Evolutionary conservation across 2,329 filamentous ascomycete species (phyloP).

Genomic region (Epicoccum sorghinum): DNA sequence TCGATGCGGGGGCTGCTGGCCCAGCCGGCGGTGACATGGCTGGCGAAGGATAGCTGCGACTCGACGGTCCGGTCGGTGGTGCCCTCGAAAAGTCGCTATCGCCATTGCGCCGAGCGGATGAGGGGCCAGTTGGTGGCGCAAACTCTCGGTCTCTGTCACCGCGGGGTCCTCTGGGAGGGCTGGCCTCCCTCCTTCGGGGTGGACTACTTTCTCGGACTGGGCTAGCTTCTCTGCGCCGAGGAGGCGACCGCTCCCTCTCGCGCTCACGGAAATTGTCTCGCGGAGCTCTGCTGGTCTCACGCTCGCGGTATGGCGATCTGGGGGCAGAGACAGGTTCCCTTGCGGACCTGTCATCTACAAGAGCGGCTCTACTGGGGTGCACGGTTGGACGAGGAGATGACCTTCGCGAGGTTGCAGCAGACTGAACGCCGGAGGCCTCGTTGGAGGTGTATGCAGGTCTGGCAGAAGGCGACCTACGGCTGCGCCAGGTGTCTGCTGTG

Average conservation of each 20-base stretch:
- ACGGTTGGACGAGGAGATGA: constrained; percentile 63
- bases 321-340: constrained; percentile 43
- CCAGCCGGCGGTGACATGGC: constrained; percentile 50
- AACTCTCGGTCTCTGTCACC: constrained; percentile 43
- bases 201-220: constrained; percentile 39
- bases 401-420: constrained; percentile 63
- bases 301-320: constrained; percentile 44
- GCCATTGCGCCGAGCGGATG: constrained; percentile 45
- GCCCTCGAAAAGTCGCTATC: constrained; percentile 43
- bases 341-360: constrained; percentile 37
- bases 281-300: constrained; percentile 32
- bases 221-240: constrained; percentile 44
- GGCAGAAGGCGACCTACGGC: constrained; percentile 58
- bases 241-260: constrained; percentile 42
- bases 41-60: constrained; percentile 44
- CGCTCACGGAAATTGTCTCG: constrained; percentile 30
- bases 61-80: constrained; percentile 49
- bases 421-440: constrained; percentile 60
- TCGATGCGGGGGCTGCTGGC: constrained; percentile 37
- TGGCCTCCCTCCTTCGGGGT: constrained; percentile 43
- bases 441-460: constrained; percentile 49
- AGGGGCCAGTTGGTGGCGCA: constrained; percentile 47
- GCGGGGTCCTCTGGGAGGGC: constrained; percentile 45
- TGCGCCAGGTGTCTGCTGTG: constrained; percentile 58
- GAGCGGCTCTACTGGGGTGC: constrained; percentile 59